Evolutionary conservation across 345 rosid genomes (phyloP).

Genomic region (Populus nigra): DNA sequence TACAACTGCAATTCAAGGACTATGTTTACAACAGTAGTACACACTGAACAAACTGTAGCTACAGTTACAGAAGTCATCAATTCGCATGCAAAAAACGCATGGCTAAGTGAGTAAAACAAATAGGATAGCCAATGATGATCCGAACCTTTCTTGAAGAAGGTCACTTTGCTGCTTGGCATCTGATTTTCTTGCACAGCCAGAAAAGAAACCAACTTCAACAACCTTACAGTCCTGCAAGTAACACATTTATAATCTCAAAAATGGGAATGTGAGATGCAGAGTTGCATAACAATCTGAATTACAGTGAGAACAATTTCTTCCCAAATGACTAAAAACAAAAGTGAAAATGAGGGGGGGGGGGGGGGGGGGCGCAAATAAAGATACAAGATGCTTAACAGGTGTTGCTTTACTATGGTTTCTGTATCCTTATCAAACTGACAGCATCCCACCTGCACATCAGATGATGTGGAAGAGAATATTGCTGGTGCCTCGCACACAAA

Average conservation of each 20-base stretch:
- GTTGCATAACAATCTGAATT: not conserved
- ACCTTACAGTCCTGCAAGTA: constrained; percentile 43
- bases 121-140: not conserved
- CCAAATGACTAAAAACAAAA: not conserved
- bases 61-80: not conserved
- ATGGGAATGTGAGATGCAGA: not conserved
- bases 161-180: constrained; percentile 34
- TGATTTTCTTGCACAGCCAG: constrained; percentile 28
- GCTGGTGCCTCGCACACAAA: constrained; percentile 28
- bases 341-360: not conserved
- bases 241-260: constrained; percentile 25
- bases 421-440: constrained; percentile 28
- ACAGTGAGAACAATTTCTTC: not conserved
- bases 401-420: constrained; percentile 34
- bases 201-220: constrained; percentile 32
- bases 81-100: not conserved
- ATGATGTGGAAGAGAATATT: constrained; percentile 23
- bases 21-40: not conserved
- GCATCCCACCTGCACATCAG: constrained; percentile 31
- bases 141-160: constrained; percentile 59
- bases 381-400: not conserved
- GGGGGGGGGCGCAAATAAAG: not conserved
- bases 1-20: not conserved
- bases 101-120: not conserved
- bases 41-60: not conserved